phyloP scores from a whole-genome alignment of 768 basidiomycete genomes.

The Amanita polypyramis region DNA sequence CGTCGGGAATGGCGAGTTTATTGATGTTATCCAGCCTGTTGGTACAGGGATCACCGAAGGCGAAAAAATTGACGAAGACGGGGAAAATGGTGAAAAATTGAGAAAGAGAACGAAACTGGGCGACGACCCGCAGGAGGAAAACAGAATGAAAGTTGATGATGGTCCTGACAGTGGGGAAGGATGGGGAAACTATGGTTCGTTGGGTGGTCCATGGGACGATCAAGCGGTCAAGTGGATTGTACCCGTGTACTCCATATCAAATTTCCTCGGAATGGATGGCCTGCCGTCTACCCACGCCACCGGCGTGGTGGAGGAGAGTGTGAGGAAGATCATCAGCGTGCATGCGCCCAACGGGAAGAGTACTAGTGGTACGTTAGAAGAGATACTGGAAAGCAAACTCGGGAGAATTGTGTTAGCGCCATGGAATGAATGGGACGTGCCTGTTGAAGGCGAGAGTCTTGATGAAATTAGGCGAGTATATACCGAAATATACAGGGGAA shows the following conservation, averaged over 20 bases:
- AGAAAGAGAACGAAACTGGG: slow-evolving; percentile 14
- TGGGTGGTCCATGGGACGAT: not conserved
- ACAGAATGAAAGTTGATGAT: not conserved
- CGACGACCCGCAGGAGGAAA: slow-evolving; percentile 7
- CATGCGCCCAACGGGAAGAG: slow-evolving; percentile 22
- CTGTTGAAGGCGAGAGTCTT: not conserved
- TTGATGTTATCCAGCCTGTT: slow-evolving; percentile 16
- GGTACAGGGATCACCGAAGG: slow-evolving; percentile 29
- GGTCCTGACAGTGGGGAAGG: not conserved
- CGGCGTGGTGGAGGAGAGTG: slow-evolving; percentile 56
- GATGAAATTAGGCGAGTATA: slow-evolving; percentile 3
- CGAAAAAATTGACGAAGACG: slow-evolving; percentile 18
- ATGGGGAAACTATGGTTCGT: not conserved
- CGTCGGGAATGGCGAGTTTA: slow-evolving; percentile 1
- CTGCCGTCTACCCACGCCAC: slow-evolving; percentile 54
- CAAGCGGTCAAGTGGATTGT: slow-evolving; percentile 11
- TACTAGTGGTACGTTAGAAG: slow-evolving; percentile 24
- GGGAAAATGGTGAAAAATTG: slow-evolving; percentile 23
- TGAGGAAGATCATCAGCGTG: slow-evolving; percentile 45
- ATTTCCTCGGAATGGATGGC: slow-evolving; percentile 42
- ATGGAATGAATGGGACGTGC: slow-evolving; percentile 31
- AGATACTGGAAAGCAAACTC: slow-evolving; percentile 25
- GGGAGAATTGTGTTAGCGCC: slow-evolving; percentile 28
- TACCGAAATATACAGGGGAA: slow-evolving; percentile 6
- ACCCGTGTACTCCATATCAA: slow-evolving; percentile 20